phyloP scores from a whole-genome alignment of 2,329 filamentous ascomycete genomes.

The Myriosclerotinia duriaeana region DNA sequence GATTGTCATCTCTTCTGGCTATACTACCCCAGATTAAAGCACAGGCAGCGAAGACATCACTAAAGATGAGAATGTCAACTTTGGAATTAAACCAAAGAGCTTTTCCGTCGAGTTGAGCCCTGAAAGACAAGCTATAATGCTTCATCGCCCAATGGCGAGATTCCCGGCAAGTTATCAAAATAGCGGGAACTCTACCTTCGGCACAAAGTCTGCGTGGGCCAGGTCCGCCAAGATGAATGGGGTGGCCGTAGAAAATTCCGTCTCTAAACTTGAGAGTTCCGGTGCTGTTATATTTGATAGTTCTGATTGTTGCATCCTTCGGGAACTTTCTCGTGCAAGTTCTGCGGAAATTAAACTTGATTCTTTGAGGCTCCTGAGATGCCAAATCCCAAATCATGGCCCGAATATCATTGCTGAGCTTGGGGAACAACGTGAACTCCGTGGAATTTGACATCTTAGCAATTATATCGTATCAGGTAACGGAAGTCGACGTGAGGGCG shows the following conservation, averaged over 20 bases:
- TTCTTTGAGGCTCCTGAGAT: not conserved
- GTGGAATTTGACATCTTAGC: not conserved
- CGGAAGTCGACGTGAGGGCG: not conserved
- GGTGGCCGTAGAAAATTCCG: not conserved
- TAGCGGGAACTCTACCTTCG: not conserved
- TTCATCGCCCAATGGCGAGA: slow-evolving; percentile 12
- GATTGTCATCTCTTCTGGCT: fast-evolving
- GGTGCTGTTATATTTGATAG: not conserved
- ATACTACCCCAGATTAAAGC: not conserved
- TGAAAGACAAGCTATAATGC: not conserved
- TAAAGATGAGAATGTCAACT: not conserved
- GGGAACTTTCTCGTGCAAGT: too few relatives aligned
- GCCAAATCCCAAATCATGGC: not conserved
- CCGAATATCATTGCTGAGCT: not conserved
- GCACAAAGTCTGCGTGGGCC: not conserved
- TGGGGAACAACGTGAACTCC: not conserved
- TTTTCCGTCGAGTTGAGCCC: not conserved
- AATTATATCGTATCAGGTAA: not conserved
- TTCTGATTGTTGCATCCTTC: too few relatives aligned
- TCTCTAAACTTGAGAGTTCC: too few relatives aligned
- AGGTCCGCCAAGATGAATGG: too few relatives aligned
- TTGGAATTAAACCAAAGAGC: not conserved
- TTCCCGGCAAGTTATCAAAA: slow-evolving; percentile 3
- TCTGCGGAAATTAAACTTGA: fast-evolving
- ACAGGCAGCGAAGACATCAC: fast-evolving